Base-by-base conservation (phyloP, 768 basidiomycete genomes). In the Trametes cubensis region DNA sequence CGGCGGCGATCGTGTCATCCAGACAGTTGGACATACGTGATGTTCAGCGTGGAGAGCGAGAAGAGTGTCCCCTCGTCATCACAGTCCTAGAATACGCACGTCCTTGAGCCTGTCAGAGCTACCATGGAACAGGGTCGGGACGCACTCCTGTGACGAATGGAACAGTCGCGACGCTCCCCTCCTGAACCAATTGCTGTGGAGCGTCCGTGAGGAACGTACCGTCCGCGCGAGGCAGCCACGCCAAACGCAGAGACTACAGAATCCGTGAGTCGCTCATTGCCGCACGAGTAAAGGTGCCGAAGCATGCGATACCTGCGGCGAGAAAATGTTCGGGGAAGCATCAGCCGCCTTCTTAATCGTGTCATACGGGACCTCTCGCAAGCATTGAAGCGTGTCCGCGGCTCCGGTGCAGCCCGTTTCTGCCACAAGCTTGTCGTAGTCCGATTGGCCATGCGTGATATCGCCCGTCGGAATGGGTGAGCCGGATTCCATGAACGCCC, bases 61-160 rank as follows among this genome's bases (percentile, higher is more conserved):
- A 76, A 75, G 8, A 74, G 38, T 2, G 85, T 83, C 6, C 85
- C 86, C 67, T 87, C 86, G 54, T 87, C 86, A 53, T 86, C 84
- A 65, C 77, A 78, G 62, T 83, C 78, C 63, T 64, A 30, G 4
- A 6, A 2, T 8, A 20, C 4, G 40, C 7, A 18, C 6, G 14
- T 44, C 30, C 1, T 23, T n/a, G 8, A 17, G 4, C 14, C 15
- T 18, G 17, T 15, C 18, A 47, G n/a, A 44, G 17, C 28, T 20
- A 23, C 26, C 28, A 46, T 11, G 18, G 6, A 14, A 0, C 17
- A 18, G 20, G 25, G 46, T 17, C 18, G 15, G 23, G 5, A 41
- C 67, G 25, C 30, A 62, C 58, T 38, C 82, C 82, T 0, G 75
- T 80, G 44, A 85, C 71, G 64, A 80, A 80, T 0, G 81, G 82